These are phyloP conservation scores for Fallopia convolvulus DNA, from an alignment of 148 eudicot species.

Conservation along the genomic window DNA sequence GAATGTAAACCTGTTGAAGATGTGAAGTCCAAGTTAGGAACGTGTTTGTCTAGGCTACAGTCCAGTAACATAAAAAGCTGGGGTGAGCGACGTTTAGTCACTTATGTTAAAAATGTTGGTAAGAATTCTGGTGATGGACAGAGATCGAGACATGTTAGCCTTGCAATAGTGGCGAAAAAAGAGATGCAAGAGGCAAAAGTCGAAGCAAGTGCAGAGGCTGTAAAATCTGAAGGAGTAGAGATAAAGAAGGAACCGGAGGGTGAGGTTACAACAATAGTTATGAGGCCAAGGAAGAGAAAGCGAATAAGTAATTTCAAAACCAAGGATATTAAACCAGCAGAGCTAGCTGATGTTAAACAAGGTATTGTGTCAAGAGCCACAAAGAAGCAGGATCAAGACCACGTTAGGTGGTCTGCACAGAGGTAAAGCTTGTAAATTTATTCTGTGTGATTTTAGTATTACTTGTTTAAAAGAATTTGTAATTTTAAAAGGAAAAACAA, in stretches of 20 bases:
- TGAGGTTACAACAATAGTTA: conserved; percentile 11
- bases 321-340: conserved; percentile 13
- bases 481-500: background rate
- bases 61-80: conserved; percentile 20
- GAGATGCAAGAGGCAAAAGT: conserved; percentile 12
- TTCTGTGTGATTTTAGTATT: background rate
- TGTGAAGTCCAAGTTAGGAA: conserved; percentile 18
- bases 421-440: conserved; percentile 18
- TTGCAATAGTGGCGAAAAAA: background rate
- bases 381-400: conserved; percentile 6
- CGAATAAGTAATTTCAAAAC: conserved; percentile 6
- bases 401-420: conserved; percentile 29
- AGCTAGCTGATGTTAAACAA: conserved; percentile 4
- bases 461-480: background rate
- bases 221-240: background rate
- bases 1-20: background rate
- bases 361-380: conserved; percentile 9
- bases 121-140: conserved; percentile 11
- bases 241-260: background rate
- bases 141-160: conserved; percentile 3
- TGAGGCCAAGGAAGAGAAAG: conserved; percentile 26
- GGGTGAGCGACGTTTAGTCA: conserved; percentile 24
- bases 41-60: conserved; percentile 21
- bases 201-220: background rate
- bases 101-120: conserved; percentile 16